phyloP scores from a whole-genome alignment of 2,329 filamentous ascomycete genomes.

The Diaporthe humulicola region DNA sequence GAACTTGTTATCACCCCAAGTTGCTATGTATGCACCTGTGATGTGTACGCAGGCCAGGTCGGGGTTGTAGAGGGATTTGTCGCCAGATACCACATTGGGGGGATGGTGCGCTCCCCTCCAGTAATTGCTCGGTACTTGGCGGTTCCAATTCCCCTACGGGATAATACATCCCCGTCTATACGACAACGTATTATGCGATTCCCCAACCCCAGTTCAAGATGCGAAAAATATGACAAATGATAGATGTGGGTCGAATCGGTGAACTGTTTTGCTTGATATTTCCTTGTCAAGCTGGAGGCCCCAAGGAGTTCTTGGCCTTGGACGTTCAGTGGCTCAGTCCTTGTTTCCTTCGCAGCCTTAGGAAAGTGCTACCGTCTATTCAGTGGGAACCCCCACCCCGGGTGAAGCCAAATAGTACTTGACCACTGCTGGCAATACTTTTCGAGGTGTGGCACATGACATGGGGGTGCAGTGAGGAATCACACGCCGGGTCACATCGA shows the following conservation, averaged over 20 bases:
- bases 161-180: slow-evolving; percentile 8
- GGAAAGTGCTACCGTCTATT: slow-evolving; percentile 10
- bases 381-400: slow-evolving; percentile 3
- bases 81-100: slow-evolving; percentile 7
- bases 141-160: slow-evolving; percentile 8
- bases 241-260: not conserved
- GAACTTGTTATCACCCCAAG: not conserved
- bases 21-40: slow-evolving; percentile 16
- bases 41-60: not conserved
- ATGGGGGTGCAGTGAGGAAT: slow-evolving; percentile 12
- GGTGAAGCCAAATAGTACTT: not conserved
- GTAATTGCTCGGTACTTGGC: not conserved
- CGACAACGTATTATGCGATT: slow-evolving; percentile 3
- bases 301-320: not conserved
- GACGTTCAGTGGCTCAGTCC: not conserved
- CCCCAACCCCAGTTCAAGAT: not conserved
- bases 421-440: slow-evolving; percentile 13
- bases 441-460: slow-evolving; percentile 10
- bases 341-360: slow-evolving; percentile 2
- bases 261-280: not conserved
- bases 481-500: slow-evolving; percentile 20
- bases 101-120: not conserved
- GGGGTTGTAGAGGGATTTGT: slow-evolving; percentile 15
- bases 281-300: not conserved
- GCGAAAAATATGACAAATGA: slow-evolving; percentile 24